Conservation (phyloP, 2,329 filamentous ascomycete species). For the Graphilbum ipis-grandicollis region DNA sequence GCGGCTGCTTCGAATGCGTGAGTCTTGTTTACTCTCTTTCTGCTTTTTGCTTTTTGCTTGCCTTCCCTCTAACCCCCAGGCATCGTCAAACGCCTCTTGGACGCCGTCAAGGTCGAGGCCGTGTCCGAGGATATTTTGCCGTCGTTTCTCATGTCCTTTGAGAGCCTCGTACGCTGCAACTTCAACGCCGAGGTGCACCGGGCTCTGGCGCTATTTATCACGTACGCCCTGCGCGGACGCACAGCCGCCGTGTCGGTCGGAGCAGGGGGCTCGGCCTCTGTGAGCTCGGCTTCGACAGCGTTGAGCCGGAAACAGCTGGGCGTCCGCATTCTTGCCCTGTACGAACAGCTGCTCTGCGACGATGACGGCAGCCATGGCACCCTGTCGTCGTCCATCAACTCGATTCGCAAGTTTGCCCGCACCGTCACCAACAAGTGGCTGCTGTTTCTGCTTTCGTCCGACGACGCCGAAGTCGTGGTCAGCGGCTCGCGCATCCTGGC, state of each 20-base stretch:
- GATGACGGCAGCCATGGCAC: conserved; percentile 44
- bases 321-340: conserved; percentile 57
- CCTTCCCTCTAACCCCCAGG: conserved; percentile 34
- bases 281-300: conserved; percentile 14
- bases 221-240: conserved; percentile 73
- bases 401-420: conserved; percentile 75
- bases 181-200: conserved; percentile 73
- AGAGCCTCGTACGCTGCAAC: conserved; percentile 61
- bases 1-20: conserved; percentile 77
- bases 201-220: conserved; percentile 79
- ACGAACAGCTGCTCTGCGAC: conserved; percentile 61
- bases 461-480: conserved; percentile 67
- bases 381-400: too few relatives aligned
- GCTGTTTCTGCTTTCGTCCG: conserved; percentile 75
- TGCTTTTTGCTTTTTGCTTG: not conserved
- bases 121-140: conserved; percentile 56
- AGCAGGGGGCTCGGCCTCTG: conserved; percentile 1
- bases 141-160: conserved; percentile 64
- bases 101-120: conserved; percentile 74
- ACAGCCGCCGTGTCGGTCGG: conserved; percentile 28
- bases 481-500: conserved; percentile 70
- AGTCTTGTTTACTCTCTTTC: conserved; percentile 17
- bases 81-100: conserved; percentile 76
- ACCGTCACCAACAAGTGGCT: conserved; percentile 98
- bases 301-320: conserved; percentile 56